Evolutionary conservation across 345 rosid genomes (phyloP), one percentile per base, ranked within the genome.

Genomic region (Mallotus nudiflorus): DNA sequence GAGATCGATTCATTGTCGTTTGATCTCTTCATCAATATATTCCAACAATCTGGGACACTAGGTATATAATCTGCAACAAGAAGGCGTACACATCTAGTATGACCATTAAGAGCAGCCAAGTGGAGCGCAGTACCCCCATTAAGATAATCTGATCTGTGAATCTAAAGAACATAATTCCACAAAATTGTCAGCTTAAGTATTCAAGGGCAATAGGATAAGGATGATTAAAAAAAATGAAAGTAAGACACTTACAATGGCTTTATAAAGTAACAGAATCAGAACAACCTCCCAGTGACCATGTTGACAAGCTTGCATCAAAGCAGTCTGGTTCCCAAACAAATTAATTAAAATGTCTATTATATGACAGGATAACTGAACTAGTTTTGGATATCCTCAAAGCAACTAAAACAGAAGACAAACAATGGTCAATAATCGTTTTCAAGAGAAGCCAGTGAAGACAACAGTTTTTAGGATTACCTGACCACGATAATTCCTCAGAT

Each of bases 301-400:
- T 73, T 95, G 97, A 86, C 99, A 90, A 75, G 99, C 98, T 88
- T 95, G 99, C 97, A 95, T 95, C 88, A 95, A 79, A 75, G 99
- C 97, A 55, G 97, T 95, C 99, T 94, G 88, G 62, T 69, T 54
- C 31, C 67, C 66, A 64, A 44, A 58, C 37, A 42, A 27, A 60
- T 20, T 50, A 70, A 16, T 45, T 3, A 16, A 62, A 3, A 9
- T 16, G 19, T 27, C 12, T 14, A 66, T 35, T 54, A 24, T 33
- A 6, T 33, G 35, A 69, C 7, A 46, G 25, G 66, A 27, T 29
- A n/a, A 19, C 28, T 25, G 35, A 39, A 13, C 31, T 55, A 2
- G n/a, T 62, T 50, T 19, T 28, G 29, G 25, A 24, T 46, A 48
- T 66, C 27, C 48, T 39, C n/a, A 16, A 66, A 48, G 19, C 29